Conservation (phyloP, 805 yeast genomes). For the Scheffersomyces ergatensis region DNA sequence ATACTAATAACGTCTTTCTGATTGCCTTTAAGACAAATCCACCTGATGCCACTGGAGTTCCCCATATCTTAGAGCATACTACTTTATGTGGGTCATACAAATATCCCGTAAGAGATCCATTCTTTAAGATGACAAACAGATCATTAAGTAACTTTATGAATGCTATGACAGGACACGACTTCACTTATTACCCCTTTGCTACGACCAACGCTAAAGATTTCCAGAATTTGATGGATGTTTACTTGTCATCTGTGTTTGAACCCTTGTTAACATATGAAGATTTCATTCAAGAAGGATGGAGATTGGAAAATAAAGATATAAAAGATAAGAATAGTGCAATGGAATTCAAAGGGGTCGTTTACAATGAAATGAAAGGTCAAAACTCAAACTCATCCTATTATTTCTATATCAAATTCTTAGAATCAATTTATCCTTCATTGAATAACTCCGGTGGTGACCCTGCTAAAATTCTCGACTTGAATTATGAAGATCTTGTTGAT, state of each 20-base stretch:
- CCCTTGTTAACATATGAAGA: constrained; percentile 79
- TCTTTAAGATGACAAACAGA: constrained; percentile 93
- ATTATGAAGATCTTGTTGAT: constrained; percentile 70
- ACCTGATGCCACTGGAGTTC: constrained; percentile 92
- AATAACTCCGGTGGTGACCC: constrained; percentile 97
- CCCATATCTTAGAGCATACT: constrained; percentile 94
- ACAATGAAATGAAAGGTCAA: constrained; percentile 98
- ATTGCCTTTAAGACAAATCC: constrained; percentile 92
- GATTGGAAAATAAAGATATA: constrained; percentile 71
- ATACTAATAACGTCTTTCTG: constrained; percentile 82
- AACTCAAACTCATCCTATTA: constrained; percentile 83
- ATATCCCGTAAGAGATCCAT: constrained; percentile 95
- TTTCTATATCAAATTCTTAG: constrained; percentile 80
- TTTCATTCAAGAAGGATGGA: constrained; percentile 96
- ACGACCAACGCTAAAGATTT: constrained; percentile 86
- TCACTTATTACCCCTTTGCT: constrained; percentile 93
- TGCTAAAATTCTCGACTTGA: constrained; percentile 64
- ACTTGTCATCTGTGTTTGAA: constrained; percentile 80
- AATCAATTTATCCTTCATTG: constrained; percentile 78
- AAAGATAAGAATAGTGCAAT: constrained; percentile 60
- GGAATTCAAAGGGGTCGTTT: constrained; percentile 90
- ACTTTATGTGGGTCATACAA: constrained; percentile 90
- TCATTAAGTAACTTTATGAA: constrained; percentile 97
- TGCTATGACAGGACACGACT: constrained; percentile 98
- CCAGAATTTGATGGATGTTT: constrained; percentile 80